Percentiles rank a stretch among this genome's conserved stretches.
phyloP scores from a whole-genome alignment of 2,329 filamentous ascomycete genomes.

The Aspergillus alliaceus region DNA sequence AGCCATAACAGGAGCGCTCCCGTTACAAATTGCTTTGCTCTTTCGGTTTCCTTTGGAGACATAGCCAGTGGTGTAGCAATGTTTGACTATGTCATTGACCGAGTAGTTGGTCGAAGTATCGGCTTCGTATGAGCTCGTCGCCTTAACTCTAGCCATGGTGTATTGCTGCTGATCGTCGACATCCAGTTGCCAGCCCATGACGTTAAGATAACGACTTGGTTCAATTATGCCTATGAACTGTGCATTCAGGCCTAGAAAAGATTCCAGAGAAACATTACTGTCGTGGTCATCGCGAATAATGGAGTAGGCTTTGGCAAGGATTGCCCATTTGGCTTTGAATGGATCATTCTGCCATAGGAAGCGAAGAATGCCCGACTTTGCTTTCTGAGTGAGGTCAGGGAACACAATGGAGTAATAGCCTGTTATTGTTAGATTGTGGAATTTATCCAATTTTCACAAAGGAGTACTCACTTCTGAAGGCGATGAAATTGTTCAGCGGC shows the following conservation, averaged over 20 bases:
- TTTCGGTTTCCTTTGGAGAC: slow-evolving; percentile 17
- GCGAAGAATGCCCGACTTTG: slow-evolving; percentile 52
- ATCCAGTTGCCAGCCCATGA: slow-evolving; percentile 49
- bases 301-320: slow-evolving; percentile 58
- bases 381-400: slow-evolving; percentile 51
- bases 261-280: slow-evolving; percentile 46
- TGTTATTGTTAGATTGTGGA: slow-evolving; percentile 22
- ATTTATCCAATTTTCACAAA: background rate
- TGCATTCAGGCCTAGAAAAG: slow-evolving; percentile 49
- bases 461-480: slow-evolving; percentile 36
- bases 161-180: slow-evolving; percentile 30
- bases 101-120: slow-evolving; percentile 31
- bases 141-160: slow-evolving; percentile 19
- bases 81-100: slow-evolving; percentile 30
- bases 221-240: slow-evolving; percentile 50
- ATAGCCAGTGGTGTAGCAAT: slow-evolving; percentile 33
- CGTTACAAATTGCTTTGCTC: slow-evolving; percentile 7
- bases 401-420: slow-evolving; percentile 52
- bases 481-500: slow-evolving; percentile 41
- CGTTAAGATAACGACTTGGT: slow-evolving; percentile 47
- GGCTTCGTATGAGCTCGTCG: slow-evolving; percentile 17
- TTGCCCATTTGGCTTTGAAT: slow-evolving; percentile 53
- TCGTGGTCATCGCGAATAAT: slow-evolving; percentile 54
- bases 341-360: slow-evolving; percentile 53
- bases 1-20: slow-evolving; percentile 22